Conservation (phyloP, 1,284 basidiomycete species). For the Sphaerobolus stellatus region DNA sequence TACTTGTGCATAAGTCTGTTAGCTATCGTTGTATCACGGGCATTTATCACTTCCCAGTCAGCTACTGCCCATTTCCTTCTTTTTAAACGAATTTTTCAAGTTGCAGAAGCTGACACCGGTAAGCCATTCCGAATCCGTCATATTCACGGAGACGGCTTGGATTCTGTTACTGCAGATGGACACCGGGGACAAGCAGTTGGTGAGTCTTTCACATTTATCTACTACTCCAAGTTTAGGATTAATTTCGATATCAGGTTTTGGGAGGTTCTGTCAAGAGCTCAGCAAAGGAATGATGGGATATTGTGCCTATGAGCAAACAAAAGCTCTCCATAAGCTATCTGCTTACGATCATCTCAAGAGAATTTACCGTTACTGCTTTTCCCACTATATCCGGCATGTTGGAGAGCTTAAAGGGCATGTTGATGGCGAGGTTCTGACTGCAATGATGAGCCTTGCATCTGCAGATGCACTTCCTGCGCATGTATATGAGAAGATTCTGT, state of each 20-base stretch:
- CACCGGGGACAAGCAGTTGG: constrained; percentile 29
- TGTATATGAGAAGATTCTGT: neutral
- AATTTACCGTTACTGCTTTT: constrained; percentile 7
- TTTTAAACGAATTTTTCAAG: constrained; percentile 21
- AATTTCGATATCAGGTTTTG: too few species aligned
- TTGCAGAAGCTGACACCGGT: constrained; percentile 21
- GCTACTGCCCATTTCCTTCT: constrained; percentile 24
- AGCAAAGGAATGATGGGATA: neutral
- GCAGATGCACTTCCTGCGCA: neutral
- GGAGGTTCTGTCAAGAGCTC: constrained; percentile 3
- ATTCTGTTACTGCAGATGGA: constrained; percentile 24
- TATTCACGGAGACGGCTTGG: constrained; percentile 25
- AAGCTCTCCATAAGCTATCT: neutral
- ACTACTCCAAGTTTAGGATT: neutral
- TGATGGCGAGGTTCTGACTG: neutral
- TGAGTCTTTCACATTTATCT: neutral
- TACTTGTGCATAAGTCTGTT: neutral
- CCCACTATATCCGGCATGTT: constrained; percentile 5
- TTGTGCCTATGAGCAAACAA: neutral
- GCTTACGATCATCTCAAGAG: constrained; percentile 6
- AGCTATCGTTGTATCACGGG: constrained; percentile 21
- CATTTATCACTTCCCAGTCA: constrained; percentile 26
- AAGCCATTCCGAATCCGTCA: constrained; percentile 19
- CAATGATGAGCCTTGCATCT: constrained; percentile 10
- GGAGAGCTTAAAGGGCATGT: neutral